These are phyloP conservation scores for Boletus eberwhitei DNA, from an alignment of 768 basidiomycete genomes.

Conservation along the genomic window DNA sequence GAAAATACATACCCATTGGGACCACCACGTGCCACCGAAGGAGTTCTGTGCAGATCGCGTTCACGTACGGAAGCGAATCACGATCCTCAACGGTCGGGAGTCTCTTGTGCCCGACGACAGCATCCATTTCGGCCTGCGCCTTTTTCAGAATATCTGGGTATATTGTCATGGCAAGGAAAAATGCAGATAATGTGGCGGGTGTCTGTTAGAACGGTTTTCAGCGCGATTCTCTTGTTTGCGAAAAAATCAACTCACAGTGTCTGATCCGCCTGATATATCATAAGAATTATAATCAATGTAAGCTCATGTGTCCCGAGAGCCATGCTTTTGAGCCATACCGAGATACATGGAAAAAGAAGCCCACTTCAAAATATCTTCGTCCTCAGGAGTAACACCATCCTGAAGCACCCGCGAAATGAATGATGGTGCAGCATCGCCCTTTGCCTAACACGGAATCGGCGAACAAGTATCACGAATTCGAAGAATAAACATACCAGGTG, in stretches of 20 bases:
- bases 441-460: not conserved
- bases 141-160: slow-evolving; percentile 3
- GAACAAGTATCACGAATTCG: not conserved
- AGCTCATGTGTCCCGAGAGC: not conserved
- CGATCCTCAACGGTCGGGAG: slow-evolving; percentile 11
- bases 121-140: slow-evolving; percentile 15
- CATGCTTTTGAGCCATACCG: slow-evolving; percentile 1
- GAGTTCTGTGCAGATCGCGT: slow-evolving; percentile 15
- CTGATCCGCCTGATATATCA: slow-evolving; percentile 23
- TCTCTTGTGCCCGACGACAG: slow-evolving; percentile 1
- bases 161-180: slow-evolving; percentile 20
- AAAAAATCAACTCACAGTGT: slow-evolving; percentile 25
- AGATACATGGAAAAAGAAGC: slow-evolving; percentile 15
- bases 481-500: slow-evolving; percentile 9
- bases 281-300: not conserved
- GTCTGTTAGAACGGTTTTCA: slow-evolving; percentile 14
- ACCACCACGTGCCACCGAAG: slow-evolving; percentile 2
- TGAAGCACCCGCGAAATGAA: slow-evolving; percentile 12
- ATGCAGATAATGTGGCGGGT: slow-evolving; percentile 1
- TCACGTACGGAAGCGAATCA: slow-evolving; percentile 12
- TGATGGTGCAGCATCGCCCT: slow-evolving; percentile 7
- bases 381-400: slow-evolving; percentile 5
- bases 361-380: slow-evolving; percentile 15
- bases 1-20: slow-evolving; percentile 1
- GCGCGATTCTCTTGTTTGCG: not conserved